Evolutionary conservation across 805 yeast genomes (phyloP).

Genomic region (Pichia gijzeniarum): DNA sequence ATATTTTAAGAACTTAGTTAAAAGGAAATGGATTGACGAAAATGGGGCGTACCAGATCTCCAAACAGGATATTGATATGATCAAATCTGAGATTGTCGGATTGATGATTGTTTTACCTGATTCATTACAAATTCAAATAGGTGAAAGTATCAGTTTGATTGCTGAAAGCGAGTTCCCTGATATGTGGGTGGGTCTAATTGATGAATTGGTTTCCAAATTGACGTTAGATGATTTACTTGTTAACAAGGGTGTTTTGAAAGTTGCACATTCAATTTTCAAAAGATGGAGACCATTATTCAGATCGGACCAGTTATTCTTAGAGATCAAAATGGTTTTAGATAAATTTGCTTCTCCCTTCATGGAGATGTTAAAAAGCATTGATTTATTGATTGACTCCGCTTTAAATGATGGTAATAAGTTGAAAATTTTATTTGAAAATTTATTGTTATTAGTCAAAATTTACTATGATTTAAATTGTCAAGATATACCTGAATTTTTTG

Average conservation of each 20-base stretch:
- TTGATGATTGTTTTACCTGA: slow-evolving; percentile 80
- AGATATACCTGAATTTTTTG: slow-evolving; percentile 97
- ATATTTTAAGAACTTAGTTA: slow-evolving; percentile 82
- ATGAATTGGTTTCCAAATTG: slow-evolving; percentile 63
- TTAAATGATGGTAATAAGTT: slow-evolving; percentile 44
- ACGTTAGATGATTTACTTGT: slow-evolving; percentile 59
- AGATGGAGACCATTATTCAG: slow-evolving; percentile 95
- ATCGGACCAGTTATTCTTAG: slow-evolving; percentile 82
- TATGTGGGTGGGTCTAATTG: slow-evolving; percentile 73
- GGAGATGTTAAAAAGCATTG: slow-evolving; percentile 60
- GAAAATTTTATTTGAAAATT: slow-evolving; percentile 56
- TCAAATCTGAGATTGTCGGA: slow-evolving; percentile 74
- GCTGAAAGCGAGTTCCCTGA: slow-evolving; percentile 97
- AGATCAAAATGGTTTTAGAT: slow-evolving; percentile 79
- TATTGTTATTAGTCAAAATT: slow-evolving; percentile 67
- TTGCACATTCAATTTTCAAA: slow-evolving; percentile 92
- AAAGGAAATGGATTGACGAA: slow-evolving; percentile 84
- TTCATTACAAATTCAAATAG: slow-evolving; percentile 83
- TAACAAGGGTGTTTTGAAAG: slow-evolving; percentile 81
- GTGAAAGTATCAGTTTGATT: slow-evolving; percentile 86
- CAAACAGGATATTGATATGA: slow-evolving; percentile 51
- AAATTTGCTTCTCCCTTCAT: slow-evolving; percentile 79
- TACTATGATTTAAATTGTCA: slow-evolving; percentile 95
- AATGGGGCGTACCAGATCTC: slow-evolving; percentile 71
- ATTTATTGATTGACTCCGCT: slow-evolving; percentile 49